Evolutionary conservation across 768 basidiomycete species (phyloP).

Genomic region (Mycena latifolia): DNA sequence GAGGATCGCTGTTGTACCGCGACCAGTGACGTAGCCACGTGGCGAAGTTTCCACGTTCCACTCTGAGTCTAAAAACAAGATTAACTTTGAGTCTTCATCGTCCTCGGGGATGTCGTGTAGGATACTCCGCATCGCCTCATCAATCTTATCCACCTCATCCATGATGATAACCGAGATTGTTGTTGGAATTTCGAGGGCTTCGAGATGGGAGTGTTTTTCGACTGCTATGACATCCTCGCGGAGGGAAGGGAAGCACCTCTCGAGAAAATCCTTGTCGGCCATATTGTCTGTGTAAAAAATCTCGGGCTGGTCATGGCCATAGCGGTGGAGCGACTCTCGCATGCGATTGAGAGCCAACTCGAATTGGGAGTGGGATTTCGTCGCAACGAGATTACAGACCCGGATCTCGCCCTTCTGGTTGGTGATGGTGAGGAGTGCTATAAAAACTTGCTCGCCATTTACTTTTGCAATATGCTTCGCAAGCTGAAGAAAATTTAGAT

Average conservation of each 20-base stretch:
- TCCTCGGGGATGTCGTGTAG: conserved; percentile 7
- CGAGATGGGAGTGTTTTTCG: conserved; percentile 40
- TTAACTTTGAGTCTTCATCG: neutral
- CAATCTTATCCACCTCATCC: neutral
- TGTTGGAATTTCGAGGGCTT: neutral
- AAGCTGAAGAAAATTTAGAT: conserved; percentile 32
- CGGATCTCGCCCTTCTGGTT: conserved; percentile 45
- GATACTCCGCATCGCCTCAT: neutral
- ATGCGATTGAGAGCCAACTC: conserved; percentile 41
- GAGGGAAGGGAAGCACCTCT: conserved; percentile 37
- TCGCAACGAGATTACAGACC: conserved; percentile 40
- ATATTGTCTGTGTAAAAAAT: conserved; percentile 37
- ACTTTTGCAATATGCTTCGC: conserved; percentile 43
- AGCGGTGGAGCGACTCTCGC: conserved; percentile 38
- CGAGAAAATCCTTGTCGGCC: conserved; percentile 35
- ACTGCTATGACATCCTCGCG: conserved; percentile 38
- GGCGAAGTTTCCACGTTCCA: conserved; percentile 20
- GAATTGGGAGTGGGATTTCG: conserved; percentile 48
- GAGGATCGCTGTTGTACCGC: conserved; percentile 1
- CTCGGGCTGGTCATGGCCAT: conserved; percentile 21
- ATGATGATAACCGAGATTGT: neutral
- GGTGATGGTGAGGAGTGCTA: conserved; percentile 40
- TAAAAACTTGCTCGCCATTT: conserved; percentile 42
- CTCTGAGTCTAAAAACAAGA: conserved; percentile 18
- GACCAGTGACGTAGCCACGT: conserved; percentile 5